phyloP scores from a whole-genome alignment of 805 yeast genomes.

The Ogataea nonfermentans region DNA sequence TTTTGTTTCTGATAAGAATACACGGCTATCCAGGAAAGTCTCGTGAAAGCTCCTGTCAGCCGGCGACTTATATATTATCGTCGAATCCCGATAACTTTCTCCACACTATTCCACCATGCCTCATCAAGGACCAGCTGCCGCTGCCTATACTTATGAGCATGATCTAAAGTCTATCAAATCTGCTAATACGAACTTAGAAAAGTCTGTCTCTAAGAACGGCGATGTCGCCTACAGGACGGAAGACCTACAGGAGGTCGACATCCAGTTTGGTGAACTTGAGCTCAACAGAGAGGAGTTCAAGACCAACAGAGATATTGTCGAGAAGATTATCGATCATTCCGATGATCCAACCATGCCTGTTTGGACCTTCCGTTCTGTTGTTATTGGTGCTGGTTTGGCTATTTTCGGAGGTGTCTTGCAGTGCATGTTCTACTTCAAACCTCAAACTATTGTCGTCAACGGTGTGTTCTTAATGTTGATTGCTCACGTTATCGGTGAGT shows the following conservation, averaged over 20 bases:
- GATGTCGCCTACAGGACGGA: not conserved
- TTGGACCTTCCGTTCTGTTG: constrained; percentile 39
- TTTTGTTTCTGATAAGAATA: constrained; percentile 6
- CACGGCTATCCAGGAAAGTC: constrained; percentile 9
- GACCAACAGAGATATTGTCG: constrained; percentile 23
- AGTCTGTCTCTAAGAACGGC: not conserved
- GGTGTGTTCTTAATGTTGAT: constrained; percentile 35
- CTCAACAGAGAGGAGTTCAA: constrained; percentile 15
- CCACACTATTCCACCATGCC: constrained; percentile 10
- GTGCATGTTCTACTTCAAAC: constrained; percentile 37
- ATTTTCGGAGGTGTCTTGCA: constrained; percentile 37
- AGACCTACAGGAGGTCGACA: constrained; percentile 16
- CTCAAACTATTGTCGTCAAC: constrained; percentile 35
- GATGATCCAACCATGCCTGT: constrained; percentile 38
- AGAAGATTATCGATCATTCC: constrained; percentile 28
- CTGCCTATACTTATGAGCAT: constrained; percentile 8
- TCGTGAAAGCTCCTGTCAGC: too few species aligned
- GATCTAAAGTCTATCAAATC: constrained; percentile 14
- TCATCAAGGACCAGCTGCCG: constrained; percentile 10
- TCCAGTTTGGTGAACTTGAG: constrained; percentile 15
- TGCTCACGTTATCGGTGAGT: constrained; percentile 33
- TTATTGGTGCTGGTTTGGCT: constrained; percentile 34
- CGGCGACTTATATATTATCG: too few species aligned
- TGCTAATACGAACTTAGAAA: not conserved
- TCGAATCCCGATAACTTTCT: too few species aligned